These are phyloP conservation scores for Bocquillonia castaneifolia DNA, from an alignment of 441 rosid genomes.

Conservation along the genomic window DNA sequence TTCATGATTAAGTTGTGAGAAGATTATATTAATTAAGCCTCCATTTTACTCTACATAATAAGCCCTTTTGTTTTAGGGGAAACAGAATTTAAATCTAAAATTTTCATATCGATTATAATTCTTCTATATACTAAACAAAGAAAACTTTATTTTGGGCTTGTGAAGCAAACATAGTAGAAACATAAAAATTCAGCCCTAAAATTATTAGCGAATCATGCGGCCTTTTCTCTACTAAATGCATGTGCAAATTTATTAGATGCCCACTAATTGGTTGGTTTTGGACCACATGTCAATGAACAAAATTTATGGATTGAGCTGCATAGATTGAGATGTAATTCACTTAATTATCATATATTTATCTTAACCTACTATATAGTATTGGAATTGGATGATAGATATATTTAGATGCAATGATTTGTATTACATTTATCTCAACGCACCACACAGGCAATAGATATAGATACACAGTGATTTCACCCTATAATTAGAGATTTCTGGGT, in stretches of 20 bases:
- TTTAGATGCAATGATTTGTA: background rate
- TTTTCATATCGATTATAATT: too few relatives aligned
- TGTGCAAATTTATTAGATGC: slow-evolving; percentile 17
- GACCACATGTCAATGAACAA: slow-evolving; percentile 17
- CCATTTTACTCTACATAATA: background rate
- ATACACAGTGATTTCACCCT: slow-evolving; percentile 15
- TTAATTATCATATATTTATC: background rate
- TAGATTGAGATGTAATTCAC: background rate
- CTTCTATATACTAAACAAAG: too few relatives aligned
- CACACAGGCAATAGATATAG: too few relatives aligned
- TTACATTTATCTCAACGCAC: too few relatives aligned
- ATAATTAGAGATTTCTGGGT: slow-evolving; percentile 23
- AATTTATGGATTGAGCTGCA: background rate
- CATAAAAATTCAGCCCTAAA: background rate
- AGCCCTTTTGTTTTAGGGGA: too few relatives aligned
- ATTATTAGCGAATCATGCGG: too few relatives aligned
- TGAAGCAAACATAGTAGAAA: background rate
- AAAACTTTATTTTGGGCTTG: background rate
- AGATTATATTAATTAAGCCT: background rate
- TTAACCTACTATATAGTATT: slow-evolving; percentile 5
- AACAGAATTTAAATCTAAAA: too few relatives aligned
- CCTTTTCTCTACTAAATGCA: background rate
- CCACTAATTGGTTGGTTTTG: slow-evolving; percentile 15
- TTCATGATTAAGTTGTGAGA: too few relatives aligned
- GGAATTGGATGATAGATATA: too few relatives aligned